Conservation (phyloP, 2,329 filamentous ascomycete species). For the Aspergillus sp. region DNA sequence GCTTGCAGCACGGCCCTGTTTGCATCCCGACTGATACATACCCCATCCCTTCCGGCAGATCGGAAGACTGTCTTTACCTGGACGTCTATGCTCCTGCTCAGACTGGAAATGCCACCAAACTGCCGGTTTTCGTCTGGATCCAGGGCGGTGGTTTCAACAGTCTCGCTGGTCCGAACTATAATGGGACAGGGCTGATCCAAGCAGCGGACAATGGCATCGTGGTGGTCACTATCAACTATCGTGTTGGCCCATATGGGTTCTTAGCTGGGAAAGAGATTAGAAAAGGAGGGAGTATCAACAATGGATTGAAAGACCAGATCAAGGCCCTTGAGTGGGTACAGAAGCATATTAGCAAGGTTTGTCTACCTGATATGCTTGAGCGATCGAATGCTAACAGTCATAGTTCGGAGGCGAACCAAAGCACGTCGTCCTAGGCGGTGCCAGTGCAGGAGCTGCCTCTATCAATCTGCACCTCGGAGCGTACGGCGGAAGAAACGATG, state of each 20-base stretch:
- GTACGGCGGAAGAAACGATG: constrained; percentile 42
- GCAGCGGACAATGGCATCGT: constrained; percentile 57
- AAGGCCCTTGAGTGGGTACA: constrained; percentile 65
- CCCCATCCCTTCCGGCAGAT: constrained; percentile 50
- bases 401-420: constrained; percentile 63
- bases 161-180: constrained; percentile 53
- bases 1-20: constrained; percentile 33
- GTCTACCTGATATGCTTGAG: constrained; percentile 4
- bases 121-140: constrained; percentile 60
- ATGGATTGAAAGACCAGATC: constrained; percentile 63
- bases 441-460: constrained; percentile 59
- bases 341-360: constrained; percentile 50
- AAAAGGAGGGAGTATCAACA: constrained; percentile 52
- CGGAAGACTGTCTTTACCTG: constrained; percentile 38
- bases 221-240: constrained; percentile 68
- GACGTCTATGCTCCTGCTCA: constrained; percentile 35
- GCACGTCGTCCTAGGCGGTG: constrained; percentile 63
- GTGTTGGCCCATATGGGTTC: constrained; percentile 68
- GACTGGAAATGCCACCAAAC: constrained; percentile 33
- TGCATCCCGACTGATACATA: constrained; percentile 64
- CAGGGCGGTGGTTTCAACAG: constrained; percentile 58
- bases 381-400: background rate
- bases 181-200: constrained; percentile 55
- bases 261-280: constrained; percentile 53
- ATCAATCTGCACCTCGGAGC: constrained; percentile 59